Evolutionary conservation across 2,329 filamentous ascomycete species (phyloP).

Genomic region (Dactylellina cionopaga): DNA sequence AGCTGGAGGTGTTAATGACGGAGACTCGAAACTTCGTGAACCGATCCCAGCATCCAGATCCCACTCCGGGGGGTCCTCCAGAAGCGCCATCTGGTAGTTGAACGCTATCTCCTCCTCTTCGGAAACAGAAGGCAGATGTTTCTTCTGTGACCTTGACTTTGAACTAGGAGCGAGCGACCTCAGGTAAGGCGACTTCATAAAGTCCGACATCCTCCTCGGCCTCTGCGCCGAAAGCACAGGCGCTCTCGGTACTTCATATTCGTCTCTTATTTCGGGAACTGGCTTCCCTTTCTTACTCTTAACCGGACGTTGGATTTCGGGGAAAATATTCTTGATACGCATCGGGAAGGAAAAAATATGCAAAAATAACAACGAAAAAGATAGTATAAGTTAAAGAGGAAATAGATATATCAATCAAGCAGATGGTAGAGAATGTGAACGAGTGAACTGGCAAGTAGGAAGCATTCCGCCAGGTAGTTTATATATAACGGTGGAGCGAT

Average conservation of each 20-base stretch:
- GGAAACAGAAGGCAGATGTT: conserved; percentile 32
- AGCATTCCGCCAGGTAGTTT: conserved; percentile 41
- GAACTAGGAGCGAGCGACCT: conserved; percentile 17
- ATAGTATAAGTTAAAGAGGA: conserved; percentile 17
- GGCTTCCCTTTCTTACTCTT: conserved; percentile 41
- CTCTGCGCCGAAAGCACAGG: conserved; percentile 43
- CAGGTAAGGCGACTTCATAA: conserved; percentile 43
- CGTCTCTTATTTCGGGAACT: conserved; percentile 3
- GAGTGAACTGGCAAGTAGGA: conserved; percentile 25
- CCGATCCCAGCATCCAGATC: conserved; percentile 51
- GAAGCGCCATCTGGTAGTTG: conserved; percentile 48
- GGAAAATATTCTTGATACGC: conserved; percentile 49
- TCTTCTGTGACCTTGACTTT: conserved; percentile 17
- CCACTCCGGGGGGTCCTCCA: conserved; percentile 52
- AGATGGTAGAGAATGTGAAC: conserved; percentile 24
- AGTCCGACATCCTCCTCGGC: conserved; percentile 40
- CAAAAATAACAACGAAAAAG: conserved; percentile 12
- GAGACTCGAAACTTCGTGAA: conserved; percentile 44
- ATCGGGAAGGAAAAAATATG: conserved; percentile 23
- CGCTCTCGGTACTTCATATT: conserved; percentile 36
- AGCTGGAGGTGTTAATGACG: conserved; percentile 42
- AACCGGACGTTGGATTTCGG: conserved; percentile 42
- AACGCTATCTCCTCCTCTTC: conserved; percentile 50
- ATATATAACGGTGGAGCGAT: conserved; percentile 41
- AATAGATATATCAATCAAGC: no score